Base-by-base conservation (phyloP, 2,329 filamentous ascomycete species). In the Botrytis squamosa region DNA sequence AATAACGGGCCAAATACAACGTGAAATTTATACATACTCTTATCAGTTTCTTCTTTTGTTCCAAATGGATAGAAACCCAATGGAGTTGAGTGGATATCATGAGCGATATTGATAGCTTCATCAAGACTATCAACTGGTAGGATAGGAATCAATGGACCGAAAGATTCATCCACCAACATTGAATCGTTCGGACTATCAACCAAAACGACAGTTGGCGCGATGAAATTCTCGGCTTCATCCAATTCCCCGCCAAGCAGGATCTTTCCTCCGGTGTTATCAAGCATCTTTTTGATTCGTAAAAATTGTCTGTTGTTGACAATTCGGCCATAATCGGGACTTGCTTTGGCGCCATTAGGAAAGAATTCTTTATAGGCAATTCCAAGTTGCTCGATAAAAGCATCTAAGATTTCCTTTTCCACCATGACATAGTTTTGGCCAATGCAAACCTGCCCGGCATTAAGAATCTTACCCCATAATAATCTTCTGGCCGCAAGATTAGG, bases 361-460 rank as follows among this genome's bases (percentile, higher is more conserved):
- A 97, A 97, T 73, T 92, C 88, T 70, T 89, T 87, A 80, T 92
- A 87, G 12, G 90, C 88, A 63, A 86, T 87, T 81, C 93, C 92
- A 79, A 98, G 87, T 80, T 93, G 89, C 71, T 89, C 86, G 76
- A 98, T 85, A 78, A 98, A 93, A 42, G 87, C 85, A 22, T 90
- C 86, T 42, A 95, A 84, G 7, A 95, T 86, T 64, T 90, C 88
- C 77, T 89, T 90, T 81, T 98, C 93, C 42, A 97, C 89, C 70
- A 98, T 87, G 70, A 93, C 91, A 83, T 97, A 98, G 85, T 98
- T 98, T 80, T 98, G 94, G 40, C 91, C 93, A 76, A 98, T 88
- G 82, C 96, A 99, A 77, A 98, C 88, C 84, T 99, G 96, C 38
- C 96, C 96, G 6, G 93, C 92, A 81, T 96, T 96, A 75, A 94